These are phyloP conservation scores for Ascochyta rabiei DNA, from an alignment of 2,329 filamentous ascomycete genomes.

Conservation along the genomic window DNA sequence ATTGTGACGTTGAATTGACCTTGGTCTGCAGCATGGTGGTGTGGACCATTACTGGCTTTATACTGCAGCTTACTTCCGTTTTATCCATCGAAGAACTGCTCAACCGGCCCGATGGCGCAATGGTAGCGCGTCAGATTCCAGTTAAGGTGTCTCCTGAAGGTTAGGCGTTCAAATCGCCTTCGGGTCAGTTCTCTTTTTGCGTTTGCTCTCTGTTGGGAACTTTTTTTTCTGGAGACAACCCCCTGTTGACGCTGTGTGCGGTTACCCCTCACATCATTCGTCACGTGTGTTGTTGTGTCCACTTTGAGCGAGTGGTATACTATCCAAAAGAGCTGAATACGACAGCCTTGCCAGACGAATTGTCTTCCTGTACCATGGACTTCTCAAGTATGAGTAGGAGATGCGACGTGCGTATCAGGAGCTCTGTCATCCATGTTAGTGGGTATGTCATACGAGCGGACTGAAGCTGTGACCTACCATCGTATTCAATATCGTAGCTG, in stretches of 20 bases:
- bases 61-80: neutral
- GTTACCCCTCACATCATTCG: neutral
- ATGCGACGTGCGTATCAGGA: conserved; percentile 42
- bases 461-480: conserved; percentile 60
- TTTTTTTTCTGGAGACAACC: conserved; percentile 10
- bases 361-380: conserved; percentile 65
- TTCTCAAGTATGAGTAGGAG: conserved; percentile 63
- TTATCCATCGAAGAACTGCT: conserved; percentile 18
- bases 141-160: conserved; percentile 36
- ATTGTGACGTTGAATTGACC: neutral
- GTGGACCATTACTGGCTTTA: neutral
- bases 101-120: conserved; percentile 34
- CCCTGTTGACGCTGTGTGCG: neutral
- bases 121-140: conserved; percentile 43
- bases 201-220: neutral
- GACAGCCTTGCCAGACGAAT: conserved; percentile 68
- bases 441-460: neutral
- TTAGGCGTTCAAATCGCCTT: conserved; percentile 37
- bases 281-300: conserved; percentile 1
- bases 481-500: conserved; percentile 72
- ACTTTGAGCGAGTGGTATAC: conserved; percentile 1
- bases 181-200: conserved; percentile 29
- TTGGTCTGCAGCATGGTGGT: neutral
- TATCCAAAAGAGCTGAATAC: conserved; percentile 62
- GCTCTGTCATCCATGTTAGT: conserved; percentile 24